Conservation (phyloP, 805 yeast species). For the Pichia nanzhaoensis region DNA sequence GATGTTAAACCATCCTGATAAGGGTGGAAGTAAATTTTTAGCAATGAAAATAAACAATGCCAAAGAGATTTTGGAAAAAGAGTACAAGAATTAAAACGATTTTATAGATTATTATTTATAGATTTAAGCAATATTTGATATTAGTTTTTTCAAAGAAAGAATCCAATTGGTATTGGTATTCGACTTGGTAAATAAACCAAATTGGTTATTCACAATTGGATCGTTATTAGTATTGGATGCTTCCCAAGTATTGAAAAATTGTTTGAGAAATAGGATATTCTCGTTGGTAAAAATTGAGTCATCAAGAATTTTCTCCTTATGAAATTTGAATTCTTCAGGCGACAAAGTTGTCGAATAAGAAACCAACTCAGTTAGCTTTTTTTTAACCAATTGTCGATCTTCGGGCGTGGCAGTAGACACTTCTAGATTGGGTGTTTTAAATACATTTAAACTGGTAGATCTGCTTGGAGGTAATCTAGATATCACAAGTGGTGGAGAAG, state of each 20-base stretch:
- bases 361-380: no score
- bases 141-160: neutral
- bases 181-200: neutral
- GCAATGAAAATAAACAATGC: conserved; percentile 87
- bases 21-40: conserved; percentile 76
- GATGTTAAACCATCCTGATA: conserved; percentile 83
- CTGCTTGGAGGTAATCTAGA: conserved; percentile 4
- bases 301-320: neutral
- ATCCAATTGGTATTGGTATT: neutral
- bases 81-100: neutral
- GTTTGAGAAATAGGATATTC: neutral
- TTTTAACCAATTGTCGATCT: neutral
- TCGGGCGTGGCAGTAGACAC: neutral
- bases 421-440: neutral
- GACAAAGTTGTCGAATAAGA: neutral
- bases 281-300: neutral
- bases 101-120: neutral
- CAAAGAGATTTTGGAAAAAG: conserved; percentile 66
- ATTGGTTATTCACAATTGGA: neutral
- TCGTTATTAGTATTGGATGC: neutral
- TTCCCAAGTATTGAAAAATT: neutral
- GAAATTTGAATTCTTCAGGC: neutral
- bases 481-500: neutral
- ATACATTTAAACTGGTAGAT: neutral
- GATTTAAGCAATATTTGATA: neutral